Percentiles rank a stretch among this genome's conserved stretches.
Conservation (phyloP, 164 flowering plant species). For the Saururus chinensis region DNA sequence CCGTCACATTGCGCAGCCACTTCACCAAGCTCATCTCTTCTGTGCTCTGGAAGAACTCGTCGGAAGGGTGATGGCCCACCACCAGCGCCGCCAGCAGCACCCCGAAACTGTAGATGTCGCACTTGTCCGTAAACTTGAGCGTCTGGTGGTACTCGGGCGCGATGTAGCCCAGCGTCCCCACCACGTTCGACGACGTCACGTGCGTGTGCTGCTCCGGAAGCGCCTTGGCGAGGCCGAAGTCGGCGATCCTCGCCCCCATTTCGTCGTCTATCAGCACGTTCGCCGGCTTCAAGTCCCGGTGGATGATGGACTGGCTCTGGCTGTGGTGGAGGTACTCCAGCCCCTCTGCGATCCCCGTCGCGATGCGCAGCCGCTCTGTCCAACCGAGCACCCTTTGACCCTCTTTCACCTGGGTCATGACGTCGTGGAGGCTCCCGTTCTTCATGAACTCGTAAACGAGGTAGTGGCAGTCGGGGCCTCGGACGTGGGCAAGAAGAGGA, state of each 20-base stretch:
- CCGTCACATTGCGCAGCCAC: constrained; percentile 82
- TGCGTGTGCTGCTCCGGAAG: constrained; percentile 66
- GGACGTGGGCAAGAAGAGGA: constrained; percentile 62
- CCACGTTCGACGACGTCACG: constrained; percentile 59
- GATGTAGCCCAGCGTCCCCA: constrained; percentile 80
- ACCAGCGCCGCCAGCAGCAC: constrained; percentile 64
- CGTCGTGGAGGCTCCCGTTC: constrained; percentile 78
- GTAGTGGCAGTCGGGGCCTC: constrained; percentile 61
- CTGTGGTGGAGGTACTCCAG: constrained; percentile 70
- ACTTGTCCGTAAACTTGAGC: constrained; percentile 78
- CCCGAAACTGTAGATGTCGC: constrained; percentile 90
- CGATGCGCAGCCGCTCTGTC: constrained; percentile 45
- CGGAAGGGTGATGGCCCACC: constrained; percentile 65
- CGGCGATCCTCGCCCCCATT: constrained; percentile 82
- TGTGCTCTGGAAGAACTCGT: constrained; percentile 58
- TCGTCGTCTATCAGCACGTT: constrained; percentile 80
- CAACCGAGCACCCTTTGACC: constrained; percentile 60
- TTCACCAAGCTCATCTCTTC: constrained; percentile 63
- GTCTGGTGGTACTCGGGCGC: constrained; percentile 94
- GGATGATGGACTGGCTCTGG: constrained; percentile 64
- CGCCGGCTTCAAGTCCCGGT: constrained; percentile 82
- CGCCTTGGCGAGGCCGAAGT: constrained; percentile 85
- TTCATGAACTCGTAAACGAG: constrained; percentile 83
- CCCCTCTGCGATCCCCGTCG: constrained; percentile 67
- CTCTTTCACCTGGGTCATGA: constrained; percentile 22